A percentile compares a stretch with the other conserved stretches of the same genome.
phyloP scores from a whole-genome alignment of 495 filamentous ascomycete genomes.

The Aspergillus bertholletiae region DNA sequence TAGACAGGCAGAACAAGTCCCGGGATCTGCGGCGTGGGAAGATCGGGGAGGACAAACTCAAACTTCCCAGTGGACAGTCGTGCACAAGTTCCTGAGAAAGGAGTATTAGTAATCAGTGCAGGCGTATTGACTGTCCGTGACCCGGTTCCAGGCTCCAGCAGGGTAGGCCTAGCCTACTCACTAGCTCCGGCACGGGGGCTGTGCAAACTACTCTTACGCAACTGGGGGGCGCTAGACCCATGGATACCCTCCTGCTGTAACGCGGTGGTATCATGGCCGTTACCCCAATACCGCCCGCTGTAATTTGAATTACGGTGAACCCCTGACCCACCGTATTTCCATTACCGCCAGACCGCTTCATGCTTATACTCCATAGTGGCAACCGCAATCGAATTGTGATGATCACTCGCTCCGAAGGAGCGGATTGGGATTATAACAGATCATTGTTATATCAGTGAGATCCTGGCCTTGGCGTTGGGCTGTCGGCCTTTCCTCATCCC shows the following conservation, averaged over 20 bases:
- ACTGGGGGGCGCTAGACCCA: slow-evolving; percentile 13
- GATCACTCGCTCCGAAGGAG: neutral
- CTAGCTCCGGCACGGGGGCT: slow-evolving; percentile 29
- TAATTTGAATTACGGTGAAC: neutral
- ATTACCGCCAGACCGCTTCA: neutral
- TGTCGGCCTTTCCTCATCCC: neutral
- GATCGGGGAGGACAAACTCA: slow-evolving; percentile 14
- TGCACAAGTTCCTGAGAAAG: slow-evolving; percentile 10
- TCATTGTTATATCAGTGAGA: neutral
- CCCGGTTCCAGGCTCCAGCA: neutral
- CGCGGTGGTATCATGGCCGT: neutral
- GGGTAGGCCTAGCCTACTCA: slow-evolving; percentile 12
- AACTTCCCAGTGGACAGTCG: neutral
- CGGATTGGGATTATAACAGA: neutral
- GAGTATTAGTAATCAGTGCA: slow-evolving; percentile 4
- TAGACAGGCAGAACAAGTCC: neutral
- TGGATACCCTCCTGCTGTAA: neutral
- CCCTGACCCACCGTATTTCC: neutral
- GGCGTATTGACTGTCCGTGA: neutral
- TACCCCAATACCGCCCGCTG: neutral
- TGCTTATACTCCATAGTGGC: neutral
- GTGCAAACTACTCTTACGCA: slow-evolving; percentile 30
- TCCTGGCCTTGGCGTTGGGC: neutral
- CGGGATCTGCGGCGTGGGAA: slow-evolving; percentile 13
- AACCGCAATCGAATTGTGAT: neutral